phyloP scores from a whole-genome alignment of 2,329 filamentous ascomycete genomes.

The Botrytis galanthina region DNA sequence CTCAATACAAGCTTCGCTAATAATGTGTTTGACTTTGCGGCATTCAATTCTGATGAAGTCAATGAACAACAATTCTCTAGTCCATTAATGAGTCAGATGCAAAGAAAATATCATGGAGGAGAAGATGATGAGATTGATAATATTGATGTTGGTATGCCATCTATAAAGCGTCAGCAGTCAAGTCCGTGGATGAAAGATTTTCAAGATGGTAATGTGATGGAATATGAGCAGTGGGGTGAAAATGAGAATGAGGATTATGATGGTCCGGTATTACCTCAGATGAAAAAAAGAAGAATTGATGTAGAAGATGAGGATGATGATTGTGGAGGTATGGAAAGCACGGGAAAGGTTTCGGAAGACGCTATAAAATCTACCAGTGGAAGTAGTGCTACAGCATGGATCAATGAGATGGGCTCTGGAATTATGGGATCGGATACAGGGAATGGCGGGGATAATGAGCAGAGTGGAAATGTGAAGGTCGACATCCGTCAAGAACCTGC shows the following conservation, averaged over 20 bases:
- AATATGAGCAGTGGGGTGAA: background rate
- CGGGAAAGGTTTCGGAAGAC: background rate
- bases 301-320: background rate
- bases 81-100: constrained; percentile 7
- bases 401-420: constrained; percentile 14
- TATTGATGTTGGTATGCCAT: background rate
- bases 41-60: constrained; percentile 22
- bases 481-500: constrained; percentile 27
- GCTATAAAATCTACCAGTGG: background rate
- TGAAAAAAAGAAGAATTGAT: constrained; percentile 26
- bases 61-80: constrained; percentile 13
- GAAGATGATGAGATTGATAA: background rate
- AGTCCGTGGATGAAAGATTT: constrained; percentile 13
- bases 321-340: background rate
- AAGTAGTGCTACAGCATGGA: background rate
- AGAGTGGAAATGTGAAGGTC: background rate
- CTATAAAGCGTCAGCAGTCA: constrained; percentile 6
- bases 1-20: constrained; percentile 31
- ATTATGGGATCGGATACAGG: background rate
- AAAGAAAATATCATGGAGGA: constrained; percentile 20
- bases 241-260: background rate
- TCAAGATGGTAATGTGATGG: background rate
- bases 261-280: constrained; percentile 21
- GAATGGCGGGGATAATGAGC: background rate
- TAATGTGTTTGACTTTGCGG: constrained; percentile 32